Conservation (phyloP, 306 rosid genomes). For the Psophocarpus tetragonolobus region DNA sequence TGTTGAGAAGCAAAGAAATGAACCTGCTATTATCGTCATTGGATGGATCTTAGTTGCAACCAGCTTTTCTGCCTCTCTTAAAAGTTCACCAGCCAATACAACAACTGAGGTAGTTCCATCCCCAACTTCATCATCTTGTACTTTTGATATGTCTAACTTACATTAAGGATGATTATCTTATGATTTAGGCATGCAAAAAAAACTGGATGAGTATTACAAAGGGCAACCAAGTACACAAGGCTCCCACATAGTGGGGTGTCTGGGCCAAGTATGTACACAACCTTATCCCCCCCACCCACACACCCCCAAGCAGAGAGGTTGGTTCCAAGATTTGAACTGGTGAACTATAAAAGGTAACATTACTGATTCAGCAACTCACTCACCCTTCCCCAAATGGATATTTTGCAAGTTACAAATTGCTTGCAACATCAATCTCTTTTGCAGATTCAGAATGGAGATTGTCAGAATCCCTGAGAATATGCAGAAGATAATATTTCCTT, state of each 20-base stretch:
- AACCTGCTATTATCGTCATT: constrained; percentile 96
- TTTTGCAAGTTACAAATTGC: neutral
- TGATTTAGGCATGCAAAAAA: neutral
- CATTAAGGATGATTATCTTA: constrained; percentile 51
- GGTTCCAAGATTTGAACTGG: neutral
- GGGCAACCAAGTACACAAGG: neutral
- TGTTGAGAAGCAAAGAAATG: constrained; percentile 13
- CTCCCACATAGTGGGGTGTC: neutral
- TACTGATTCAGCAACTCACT: neutral
- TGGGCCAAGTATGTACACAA: neutral
- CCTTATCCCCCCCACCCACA: neutral
- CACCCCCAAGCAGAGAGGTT: neutral
- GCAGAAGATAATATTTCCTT: no score
- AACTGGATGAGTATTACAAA: neutral
- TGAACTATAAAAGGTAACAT: no score
- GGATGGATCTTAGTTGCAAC: constrained; percentile 93
- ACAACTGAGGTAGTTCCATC: constrained; percentile 99
- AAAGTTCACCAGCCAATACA: constrained; percentile 96
- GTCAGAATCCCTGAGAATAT: no score
- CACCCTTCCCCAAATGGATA: no score
- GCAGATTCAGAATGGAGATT: no score
- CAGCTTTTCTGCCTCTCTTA: constrained; percentile 95
- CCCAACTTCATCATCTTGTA: constrained; percentile 99
- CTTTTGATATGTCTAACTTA: constrained; percentile 86
- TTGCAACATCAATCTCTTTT: no score